phyloP scores from a whole-genome alignment of 129 eudicot genomes.

The Pittosporum tobira region DNA sequence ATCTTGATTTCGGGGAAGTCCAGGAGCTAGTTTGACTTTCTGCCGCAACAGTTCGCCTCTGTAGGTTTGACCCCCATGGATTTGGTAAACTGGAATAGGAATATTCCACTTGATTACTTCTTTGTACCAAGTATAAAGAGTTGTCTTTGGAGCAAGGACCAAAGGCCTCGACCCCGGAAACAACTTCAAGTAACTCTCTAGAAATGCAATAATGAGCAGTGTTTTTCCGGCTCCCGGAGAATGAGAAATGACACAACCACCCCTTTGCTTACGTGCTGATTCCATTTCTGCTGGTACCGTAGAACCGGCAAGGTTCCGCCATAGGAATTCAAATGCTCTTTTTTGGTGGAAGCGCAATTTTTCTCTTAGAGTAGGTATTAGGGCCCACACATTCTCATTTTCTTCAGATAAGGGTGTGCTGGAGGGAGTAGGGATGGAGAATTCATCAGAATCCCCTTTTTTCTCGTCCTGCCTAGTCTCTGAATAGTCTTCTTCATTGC shows the following conservation, averaged over 20 bases:
- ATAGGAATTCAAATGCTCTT: conserved; percentile 84
- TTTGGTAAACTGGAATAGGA: conserved; percentile 92
- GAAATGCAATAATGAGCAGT: conserved; percentile 75
- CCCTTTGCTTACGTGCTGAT: conserved; percentile 43
- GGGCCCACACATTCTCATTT: conserved; percentile 75
- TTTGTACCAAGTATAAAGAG: conserved; percentile 95
- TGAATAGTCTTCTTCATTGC: conserved; percentile 39
- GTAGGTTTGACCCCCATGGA: conserved; percentile 97
- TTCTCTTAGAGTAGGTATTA: conserved; percentile 77
- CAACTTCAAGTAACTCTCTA: conserved; percentile 82
- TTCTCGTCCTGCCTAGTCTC: conserved; percentile 34
- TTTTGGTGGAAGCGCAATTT: conserved; percentile 75
- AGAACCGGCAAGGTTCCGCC: conserved; percentile 93
- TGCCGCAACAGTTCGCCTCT: conserved; percentile 68
- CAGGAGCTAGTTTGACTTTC: conserved; percentile 51
- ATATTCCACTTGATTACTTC: conserved; percentile 93
- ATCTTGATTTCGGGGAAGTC: conserved; percentile 80
- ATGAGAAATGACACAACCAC: conserved; percentile 98
- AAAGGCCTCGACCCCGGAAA: conserved; percentile 90
- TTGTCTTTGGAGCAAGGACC: conserved; percentile 97
- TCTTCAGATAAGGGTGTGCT: conserved; percentile 35
- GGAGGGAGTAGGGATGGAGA: conserved; percentile 53
- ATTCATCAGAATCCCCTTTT: conserved; percentile 39
- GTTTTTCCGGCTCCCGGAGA: conserved; percentile 99
- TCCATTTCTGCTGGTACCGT: conserved; percentile 71